Conservation (phyloP, 345 rosid genomes). For the Bretschneidera sinensis region DNA sequence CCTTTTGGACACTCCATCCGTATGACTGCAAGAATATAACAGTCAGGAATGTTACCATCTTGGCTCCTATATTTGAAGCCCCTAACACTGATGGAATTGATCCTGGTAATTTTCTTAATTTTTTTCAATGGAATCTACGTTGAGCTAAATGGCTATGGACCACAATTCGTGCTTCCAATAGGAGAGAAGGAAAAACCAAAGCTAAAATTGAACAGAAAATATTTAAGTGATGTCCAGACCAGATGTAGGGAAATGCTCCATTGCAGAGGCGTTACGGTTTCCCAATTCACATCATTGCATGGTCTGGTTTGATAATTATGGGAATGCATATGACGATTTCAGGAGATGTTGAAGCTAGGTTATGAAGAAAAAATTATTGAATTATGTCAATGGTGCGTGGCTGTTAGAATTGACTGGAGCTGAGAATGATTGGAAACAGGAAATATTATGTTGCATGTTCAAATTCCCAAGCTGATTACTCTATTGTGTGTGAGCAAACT, state of each 20-base stretch:
- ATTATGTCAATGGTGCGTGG: not conserved
- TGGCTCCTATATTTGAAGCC: constrained; percentile 75
- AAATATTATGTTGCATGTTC: not conserved
- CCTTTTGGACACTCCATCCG: constrained; percentile 98
- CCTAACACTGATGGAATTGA: constrained; percentile 99
- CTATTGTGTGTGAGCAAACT: constrained; percentile 1
- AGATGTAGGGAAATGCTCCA: not conserved
- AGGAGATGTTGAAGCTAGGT: not conserved
- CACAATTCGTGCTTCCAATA: not conserved
- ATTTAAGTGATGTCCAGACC: not conserved
- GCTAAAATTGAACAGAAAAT: not conserved
- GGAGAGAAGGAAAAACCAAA: not conserved
- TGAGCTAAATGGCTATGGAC: not conserved
- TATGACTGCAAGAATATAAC: constrained; percentile 95
- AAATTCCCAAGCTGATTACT: constrained; percentile 4
- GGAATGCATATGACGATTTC: not conserved
- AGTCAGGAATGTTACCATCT: constrained; percentile 64
- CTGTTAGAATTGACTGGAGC: not conserved
- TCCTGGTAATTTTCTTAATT: constrained; percentile 54
- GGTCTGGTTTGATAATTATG: too few relatives aligned
- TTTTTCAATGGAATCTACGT: not conserved
- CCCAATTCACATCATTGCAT: too few relatives aligned
- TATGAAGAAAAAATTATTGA: too few relatives aligned
- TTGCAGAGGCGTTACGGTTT: too few relatives aligned
- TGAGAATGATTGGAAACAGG: not conserved